These are phyloP conservation scores for Butyriboletus loyo DNA, from an alignment of 768 basidiomycete species.

Conservation along the genomic window DNA sequence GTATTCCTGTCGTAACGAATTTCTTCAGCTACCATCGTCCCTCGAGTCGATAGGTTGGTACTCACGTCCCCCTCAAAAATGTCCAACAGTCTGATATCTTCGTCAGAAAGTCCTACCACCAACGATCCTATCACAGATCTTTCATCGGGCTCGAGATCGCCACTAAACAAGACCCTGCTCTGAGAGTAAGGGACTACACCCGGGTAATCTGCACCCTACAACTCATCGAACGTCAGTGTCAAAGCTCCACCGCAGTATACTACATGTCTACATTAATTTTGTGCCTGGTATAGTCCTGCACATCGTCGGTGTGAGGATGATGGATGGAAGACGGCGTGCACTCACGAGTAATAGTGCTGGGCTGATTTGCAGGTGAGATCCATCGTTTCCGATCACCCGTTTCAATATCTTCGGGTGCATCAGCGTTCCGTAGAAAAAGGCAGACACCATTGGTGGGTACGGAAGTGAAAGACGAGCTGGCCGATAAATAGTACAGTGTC, in stretches of 20 bases:
- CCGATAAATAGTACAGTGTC: neutral
- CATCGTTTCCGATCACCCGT: conserved; percentile 70
- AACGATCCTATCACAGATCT: conserved; percentile 74
- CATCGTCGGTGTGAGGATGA: neutral
- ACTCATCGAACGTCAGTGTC: conserved; percentile 6
- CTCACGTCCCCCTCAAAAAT: conserved; percentile 77
- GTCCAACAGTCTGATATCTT: conserved; percentile 71
- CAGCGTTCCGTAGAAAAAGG: conserved; percentile 90
- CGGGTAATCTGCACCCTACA: conserved; percentile 74
- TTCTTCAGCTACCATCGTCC: neutral
- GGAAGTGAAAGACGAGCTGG: neutral
- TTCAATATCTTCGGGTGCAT: conserved; percentile 83
- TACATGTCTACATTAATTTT: conserved; percentile 54
- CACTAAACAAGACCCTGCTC: conserved; percentile 45
- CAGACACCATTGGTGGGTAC: conserved; percentile 34
- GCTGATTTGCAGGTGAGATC: conserved; percentile 58
- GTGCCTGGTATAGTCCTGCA: conserved; percentile 77
- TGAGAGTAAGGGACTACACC: conserved; percentile 64
- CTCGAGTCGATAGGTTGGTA: conserved; percentile 2
- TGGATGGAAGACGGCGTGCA: neutral
- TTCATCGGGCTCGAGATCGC: conserved; percentile 57
- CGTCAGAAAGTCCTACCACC: conserved; percentile 63
- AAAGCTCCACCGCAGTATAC: neutral
- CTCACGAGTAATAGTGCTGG: conserved; percentile 74
- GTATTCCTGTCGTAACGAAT: conserved; percentile 64